A percentile compares a stretch with the other conserved stretches of the same genome.
Conservation (phyloP, 495 filamentous ascomycete genomes). For the Penicillium nucicola region DNA sequence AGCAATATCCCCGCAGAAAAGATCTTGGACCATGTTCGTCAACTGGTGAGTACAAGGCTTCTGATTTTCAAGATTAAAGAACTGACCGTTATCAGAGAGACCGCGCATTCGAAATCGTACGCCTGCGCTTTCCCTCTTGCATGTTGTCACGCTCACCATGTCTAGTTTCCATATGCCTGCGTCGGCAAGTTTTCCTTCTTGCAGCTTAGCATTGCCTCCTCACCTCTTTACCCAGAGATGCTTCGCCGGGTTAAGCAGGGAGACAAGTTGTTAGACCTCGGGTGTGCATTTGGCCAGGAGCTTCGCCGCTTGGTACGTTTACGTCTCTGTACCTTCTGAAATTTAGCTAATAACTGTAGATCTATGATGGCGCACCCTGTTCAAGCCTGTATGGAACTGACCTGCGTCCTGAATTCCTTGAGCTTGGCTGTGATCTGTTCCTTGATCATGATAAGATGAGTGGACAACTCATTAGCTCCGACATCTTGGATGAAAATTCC, state of each 20-base stretch:
- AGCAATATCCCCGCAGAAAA: slow-evolving; percentile 2
- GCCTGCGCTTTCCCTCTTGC: not conserved
- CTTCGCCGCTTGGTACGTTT: slow-evolving; percentile 32
- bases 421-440: slow-evolving; percentile 49
- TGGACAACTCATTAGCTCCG: slow-evolving; percentile 21
- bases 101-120: slow-evolving; percentile 4
- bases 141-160: not conserved
- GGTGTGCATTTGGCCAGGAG: slow-evolving; percentile 51
- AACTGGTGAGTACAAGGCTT: not conserved
- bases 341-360: slow-evolving; percentile 12
- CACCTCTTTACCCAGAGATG: slow-evolving; percentile 23
- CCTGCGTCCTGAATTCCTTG: slow-evolving; percentile 39
- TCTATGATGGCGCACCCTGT: slow-evolving; percentile 36
- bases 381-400: slow-evolving; percentile 44
- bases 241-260: slow-evolving; percentile 20
- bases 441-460: slow-evolving; percentile 31
- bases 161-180: slow-evolving; percentile 31
- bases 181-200: slow-evolving; percentile 42
- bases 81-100: slow-evolving; percentile 2
- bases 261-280: slow-evolving; percentile 42
- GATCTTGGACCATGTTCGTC: slow-evolving; percentile 3
- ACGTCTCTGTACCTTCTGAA: not conserved
- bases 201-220: slow-evolving; percentile 19
- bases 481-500: slow-evolving; percentile 37
- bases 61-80: not conserved